phyloP scores from a whole-genome alignment of 768 basidiomycete species.

The Phaeotremella fagi region DNA sequence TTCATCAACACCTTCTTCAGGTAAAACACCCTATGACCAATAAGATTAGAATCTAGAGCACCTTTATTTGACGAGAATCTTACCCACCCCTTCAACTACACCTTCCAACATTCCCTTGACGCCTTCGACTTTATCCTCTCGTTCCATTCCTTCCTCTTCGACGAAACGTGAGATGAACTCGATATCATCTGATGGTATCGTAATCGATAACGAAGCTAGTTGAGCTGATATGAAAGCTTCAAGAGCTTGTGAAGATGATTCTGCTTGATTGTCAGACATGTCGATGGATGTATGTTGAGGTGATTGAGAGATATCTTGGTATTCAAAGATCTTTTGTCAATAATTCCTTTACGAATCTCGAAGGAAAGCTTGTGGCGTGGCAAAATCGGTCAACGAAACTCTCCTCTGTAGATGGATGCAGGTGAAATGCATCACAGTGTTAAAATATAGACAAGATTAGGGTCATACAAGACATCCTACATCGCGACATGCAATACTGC shows the following conservation, averaged over 20 bases:
- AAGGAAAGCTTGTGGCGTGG: too few species aligned
- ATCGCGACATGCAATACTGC: too few species aligned
- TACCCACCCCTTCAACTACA: slow-evolving; percentile 27
- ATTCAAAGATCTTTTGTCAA: too few species aligned
- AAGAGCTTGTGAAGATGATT: slow-evolving; percentile 34
- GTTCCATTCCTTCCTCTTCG: slow-evolving; percentile 46
- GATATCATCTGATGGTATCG: slow-evolving; percentile 40
- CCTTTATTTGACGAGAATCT: not conserved
- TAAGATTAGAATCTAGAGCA: not conserved
- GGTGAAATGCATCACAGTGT: too few species aligned
- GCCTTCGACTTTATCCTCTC: slow-evolving; percentile 45
- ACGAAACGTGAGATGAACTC: slow-evolving; percentile 47
- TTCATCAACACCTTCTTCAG: slow-evolving; percentile 27
- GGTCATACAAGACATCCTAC: too few species aligned
- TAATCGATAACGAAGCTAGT: slow-evolving; percentile 22
- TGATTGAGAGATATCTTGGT: too few species aligned
- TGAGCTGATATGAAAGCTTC: slow-evolving; percentile 34
- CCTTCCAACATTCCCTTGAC: slow-evolving; percentile 46
- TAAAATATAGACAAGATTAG: too few species aligned
- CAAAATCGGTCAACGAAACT: too few species aligned
- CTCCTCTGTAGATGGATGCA: too few species aligned
- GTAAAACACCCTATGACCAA: slow-evolving; percentile 14
- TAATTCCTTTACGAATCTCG: too few species aligned
- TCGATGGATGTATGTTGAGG: too few species aligned
- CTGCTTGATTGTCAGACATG: slow-evolving; percentile 5